phyloP scores from a whole-genome alignment of 176 grass and related monocot species.

The Phyllostachys edulis region DNA sequence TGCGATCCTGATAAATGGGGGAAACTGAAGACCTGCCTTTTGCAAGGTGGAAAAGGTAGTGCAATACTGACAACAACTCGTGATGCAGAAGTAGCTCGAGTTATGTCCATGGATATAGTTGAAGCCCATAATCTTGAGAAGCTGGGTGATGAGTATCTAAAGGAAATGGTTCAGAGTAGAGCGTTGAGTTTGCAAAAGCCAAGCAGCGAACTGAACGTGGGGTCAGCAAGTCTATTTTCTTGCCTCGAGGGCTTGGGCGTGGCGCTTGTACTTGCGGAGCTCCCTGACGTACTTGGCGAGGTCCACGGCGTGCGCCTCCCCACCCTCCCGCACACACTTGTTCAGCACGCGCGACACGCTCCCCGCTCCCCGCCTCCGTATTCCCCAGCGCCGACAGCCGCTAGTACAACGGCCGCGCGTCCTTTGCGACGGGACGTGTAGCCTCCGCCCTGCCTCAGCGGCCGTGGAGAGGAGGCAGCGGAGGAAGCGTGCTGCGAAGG shows the following conservation, averaged over 20 bases:
- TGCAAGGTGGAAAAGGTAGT: too few species aligned
- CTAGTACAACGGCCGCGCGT: conserved; percentile 42
- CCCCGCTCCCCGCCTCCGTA: conserved; percentile 44
- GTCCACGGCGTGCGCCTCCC: conserved; percentile 9
- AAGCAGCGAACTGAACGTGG: too few species aligned
- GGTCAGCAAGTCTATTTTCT: too few species aligned
- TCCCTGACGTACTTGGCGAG: conserved; percentile 57
- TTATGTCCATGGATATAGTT: too few species aligned
- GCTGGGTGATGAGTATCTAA: too few species aligned
- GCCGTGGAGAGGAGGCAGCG: background rate
- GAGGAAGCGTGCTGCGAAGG: background rate
- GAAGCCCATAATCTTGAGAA: too few species aligned
- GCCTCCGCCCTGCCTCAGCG: background rate
- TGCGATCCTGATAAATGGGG: too few species aligned
- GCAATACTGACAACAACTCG: too few species aligned
- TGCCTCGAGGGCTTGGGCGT: conserved; percentile 72
- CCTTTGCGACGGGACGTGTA: background rate
- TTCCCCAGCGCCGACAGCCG: conserved; percentile 58
- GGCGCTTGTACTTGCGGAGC: conserved; percentile 66
- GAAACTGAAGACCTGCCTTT: too few species aligned
- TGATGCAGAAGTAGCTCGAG: too few species aligned
- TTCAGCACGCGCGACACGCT: conserved; percentile 50
- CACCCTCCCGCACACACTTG: conserved; percentile 63
- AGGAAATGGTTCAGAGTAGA: too few species aligned
- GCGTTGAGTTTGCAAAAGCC: too few species aligned